Percentiles rank a stretch among this genome's conserved stretches.
Conservation (phyloP, 345 rosid species). For the Barbarea vulgaris region DNA sequence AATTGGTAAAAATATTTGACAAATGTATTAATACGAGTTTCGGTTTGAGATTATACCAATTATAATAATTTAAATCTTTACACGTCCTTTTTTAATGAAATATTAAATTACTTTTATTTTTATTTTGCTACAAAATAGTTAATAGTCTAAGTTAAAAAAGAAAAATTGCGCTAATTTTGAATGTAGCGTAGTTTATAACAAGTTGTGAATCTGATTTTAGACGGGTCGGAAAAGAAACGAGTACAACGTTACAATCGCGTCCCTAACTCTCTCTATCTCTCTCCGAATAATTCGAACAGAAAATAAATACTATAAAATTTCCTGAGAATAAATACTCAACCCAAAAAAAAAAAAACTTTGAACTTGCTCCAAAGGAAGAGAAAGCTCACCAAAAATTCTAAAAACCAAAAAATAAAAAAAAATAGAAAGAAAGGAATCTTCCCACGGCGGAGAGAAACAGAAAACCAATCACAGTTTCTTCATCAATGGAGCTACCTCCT, state of each 20-base stretch:
- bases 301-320: background rate
- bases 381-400: slow-evolving; percentile 21
- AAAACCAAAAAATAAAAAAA: background rate
- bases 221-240: slow-evolving; percentile 19
- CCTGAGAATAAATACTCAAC: slow-evolving; percentile 34
- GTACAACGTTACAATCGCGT: slow-evolving; percentile 37
- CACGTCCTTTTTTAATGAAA: too few species aligned
- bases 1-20: background rate
- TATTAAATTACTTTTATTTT: too few species aligned
- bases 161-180: background rate
- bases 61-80: too few species aligned
- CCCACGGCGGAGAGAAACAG: slow-evolving; percentile 16
- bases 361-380: slow-evolving; percentile 40
- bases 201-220: slow-evolving; percentile 4
- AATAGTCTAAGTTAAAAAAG: background rate
- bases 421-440: slow-evolving; percentile 14
- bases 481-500: slow-evolving; percentile 28
- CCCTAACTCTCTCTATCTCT: slow-evolving; percentile 15
- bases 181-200: background rate
- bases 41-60: background rate
- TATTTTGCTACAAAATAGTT: background rate
- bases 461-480: background rate
- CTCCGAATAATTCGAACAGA: slow-evolving; percentile 25
- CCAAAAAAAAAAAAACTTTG: slow-evolving; percentile 27
- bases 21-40: background rate